Percentiles rank a stretch among this genome's conserved stretches.
Conservation (phyloP, 2,329 filamentous ascomycete genomes). For the Pseudodiploospora longispora region DNA sequence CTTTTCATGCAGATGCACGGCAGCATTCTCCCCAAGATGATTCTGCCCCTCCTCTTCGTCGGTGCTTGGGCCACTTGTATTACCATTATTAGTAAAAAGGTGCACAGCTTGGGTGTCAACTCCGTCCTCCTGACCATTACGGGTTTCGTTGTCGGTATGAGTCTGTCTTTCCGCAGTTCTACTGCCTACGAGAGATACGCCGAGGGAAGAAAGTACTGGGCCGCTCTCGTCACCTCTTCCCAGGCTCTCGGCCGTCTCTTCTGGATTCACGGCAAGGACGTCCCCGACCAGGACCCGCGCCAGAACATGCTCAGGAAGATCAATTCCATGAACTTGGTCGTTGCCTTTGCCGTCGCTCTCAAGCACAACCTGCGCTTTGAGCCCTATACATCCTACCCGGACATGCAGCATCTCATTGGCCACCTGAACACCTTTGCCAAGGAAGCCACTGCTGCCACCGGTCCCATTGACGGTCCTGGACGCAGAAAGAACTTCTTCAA, state of each 20-base stretch:
- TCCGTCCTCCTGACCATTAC: constrained; percentile 59
- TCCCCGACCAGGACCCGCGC: constrained; percentile 43
- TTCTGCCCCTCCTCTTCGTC: constrained; percentile 58
- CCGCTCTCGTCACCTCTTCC: constrained; percentile 51
- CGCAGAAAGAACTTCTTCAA: constrained; percentile 50
- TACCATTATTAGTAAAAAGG: constrained; percentile 43
- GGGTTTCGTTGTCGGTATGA: constrained; percentile 73
- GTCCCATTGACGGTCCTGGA: constrained; percentile 18
- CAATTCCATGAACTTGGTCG: constrained; percentile 67
- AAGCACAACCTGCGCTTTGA: constrained; percentile 83
- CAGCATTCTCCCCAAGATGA: constrained; percentile 65
- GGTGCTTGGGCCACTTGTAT: constrained; percentile 58
- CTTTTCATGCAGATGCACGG: constrained; percentile 69
- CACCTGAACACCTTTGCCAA: constrained; percentile 71
- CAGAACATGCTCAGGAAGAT: constrained; percentile 63
- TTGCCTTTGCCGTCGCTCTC: constrained; percentile 67
- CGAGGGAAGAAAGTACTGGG: constrained; percentile 57
- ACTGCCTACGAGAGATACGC: constrained; percentile 69
- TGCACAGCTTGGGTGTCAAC: constrained; percentile 28
- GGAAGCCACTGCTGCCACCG: constrained; percentile 35
- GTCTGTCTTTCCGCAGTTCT: constrained; percentile 68
- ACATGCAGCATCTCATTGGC: constrained; percentile 59
- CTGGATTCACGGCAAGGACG: constrained; percentile 69
- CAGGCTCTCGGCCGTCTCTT: constrained; percentile 67
- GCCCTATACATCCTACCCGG: constrained; percentile 68